Base-by-base conservation (phyloP, 768 basidiomycete genomes). In the Mrakia blollopis region DNA sequence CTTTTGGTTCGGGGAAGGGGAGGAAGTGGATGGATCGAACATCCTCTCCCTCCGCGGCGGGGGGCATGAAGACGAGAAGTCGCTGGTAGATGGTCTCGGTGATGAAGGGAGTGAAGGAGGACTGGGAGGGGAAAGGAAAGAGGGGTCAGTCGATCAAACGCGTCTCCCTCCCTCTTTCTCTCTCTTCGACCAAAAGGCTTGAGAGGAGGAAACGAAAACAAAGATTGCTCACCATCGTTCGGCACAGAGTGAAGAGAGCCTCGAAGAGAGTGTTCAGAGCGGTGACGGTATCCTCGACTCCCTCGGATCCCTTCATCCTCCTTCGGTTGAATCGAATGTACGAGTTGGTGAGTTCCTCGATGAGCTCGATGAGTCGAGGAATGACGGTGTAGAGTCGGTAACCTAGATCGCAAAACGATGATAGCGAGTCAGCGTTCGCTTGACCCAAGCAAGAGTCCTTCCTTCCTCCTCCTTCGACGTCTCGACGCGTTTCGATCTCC, bases 271-370 rank as follows among this genome's bases (percentile, higher is more conserved):
- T 98, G 83, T 98, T 98, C 82, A 98, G 86, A 25, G 96, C 97
- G 28, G 90, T 85, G 23, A 89, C 82, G 11, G 94, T 94, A 81
- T 98, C 96, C 79, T 93, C 92, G 75, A 87, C 86, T 3, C 96
- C 92, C 80, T 93, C 91, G 83, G 96, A 92, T 63, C 97, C 97
- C 87, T 99, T 99, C 78, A 99, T 86, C 23, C 97, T 89, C 80
- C 91, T 91, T 62, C 97, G 90, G 85, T 99, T 99, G 86, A 98
- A 98, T 68, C 97, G 93, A 82, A 99, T 98, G 85, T 99, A 99
- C 94, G 95, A 98, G 83, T 99, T 99, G 30, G 97, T 99, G 77
- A 98, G 87, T 83, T 98, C 97, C 80, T 96, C 93, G 41, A 99
- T 88, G 76, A 99, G 89, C 79, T 92, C 91, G 77, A 98, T 86